Evolutionary conservation across 1,284 basidiomycete genomes (phyloP).

Genomic region (Heterobasidion irregulare): DNA sequence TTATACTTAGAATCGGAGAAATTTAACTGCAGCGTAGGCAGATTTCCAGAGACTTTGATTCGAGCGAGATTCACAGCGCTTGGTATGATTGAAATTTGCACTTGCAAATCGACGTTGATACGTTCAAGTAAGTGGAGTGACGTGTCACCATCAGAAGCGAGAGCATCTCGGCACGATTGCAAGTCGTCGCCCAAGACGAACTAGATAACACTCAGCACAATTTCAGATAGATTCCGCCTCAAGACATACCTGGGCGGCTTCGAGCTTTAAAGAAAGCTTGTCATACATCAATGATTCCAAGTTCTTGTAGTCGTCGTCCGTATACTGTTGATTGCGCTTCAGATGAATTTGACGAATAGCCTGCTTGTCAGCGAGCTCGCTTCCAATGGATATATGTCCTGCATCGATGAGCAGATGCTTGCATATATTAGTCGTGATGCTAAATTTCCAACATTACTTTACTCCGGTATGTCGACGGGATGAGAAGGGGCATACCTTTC

Average conservation of each 20-base stretch:
- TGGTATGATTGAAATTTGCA: conserved; percentile 93
- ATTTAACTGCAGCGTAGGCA: conserved; percentile 89
- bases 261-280: conserved; percentile 77
- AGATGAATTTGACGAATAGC: conserved; percentile 75
- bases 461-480: not conserved
- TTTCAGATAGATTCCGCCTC: conserved; percentile 2
- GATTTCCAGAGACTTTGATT: conserved; percentile 88
- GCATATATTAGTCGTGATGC: conserved; percentile 71
- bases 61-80: conserved; percentile 80
- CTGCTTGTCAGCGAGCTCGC: conserved; percentile 82
- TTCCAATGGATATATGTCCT: conserved; percentile 92
- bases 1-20: conserved; percentile 97
- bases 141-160: conserved; percentile 49
- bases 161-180: conserved; percentile 73
- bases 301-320: conserved; percentile 81
- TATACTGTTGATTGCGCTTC: conserved; percentile 85
- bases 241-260: conserved; percentile 76
- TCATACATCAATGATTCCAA: conserved; percentile 98
- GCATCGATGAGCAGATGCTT: conserved; percentile 93
- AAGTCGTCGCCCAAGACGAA: conserved; percentile 88
- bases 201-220: conserved; percentile 31
- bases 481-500: conserved; percentile 59
- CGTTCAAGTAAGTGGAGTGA: conserved; percentile 88
- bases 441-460: conserved; percentile 17
- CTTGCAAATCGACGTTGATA: conserved; percentile 85